These are phyloP conservation scores for Melampsora medusae DNA, from an alignment of 1,284 basidiomycete species.

Conservation along the genomic window DNA sequence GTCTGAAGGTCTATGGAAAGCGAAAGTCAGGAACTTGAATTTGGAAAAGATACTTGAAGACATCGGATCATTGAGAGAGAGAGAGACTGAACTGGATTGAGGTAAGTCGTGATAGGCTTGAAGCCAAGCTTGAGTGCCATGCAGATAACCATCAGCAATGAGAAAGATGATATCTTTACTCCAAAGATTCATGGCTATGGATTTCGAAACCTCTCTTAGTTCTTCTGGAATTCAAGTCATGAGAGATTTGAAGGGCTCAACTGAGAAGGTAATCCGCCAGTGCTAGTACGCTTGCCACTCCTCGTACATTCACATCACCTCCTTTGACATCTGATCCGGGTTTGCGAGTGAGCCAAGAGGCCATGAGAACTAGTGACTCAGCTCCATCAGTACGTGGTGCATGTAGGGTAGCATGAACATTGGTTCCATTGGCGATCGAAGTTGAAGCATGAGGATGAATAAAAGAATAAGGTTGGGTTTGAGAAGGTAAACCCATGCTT, in stretches of 20 bases:
- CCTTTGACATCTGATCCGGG: slow-evolving; percentile 49
- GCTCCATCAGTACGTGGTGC: slow-evolving; percentile 83
- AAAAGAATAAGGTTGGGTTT: slow-evolving; percentile 69
- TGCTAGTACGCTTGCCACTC: slow-evolving; percentile 76
- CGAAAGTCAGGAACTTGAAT: background rate
- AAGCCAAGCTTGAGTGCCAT: slow-evolving; percentile 90
- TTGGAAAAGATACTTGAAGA: background rate
- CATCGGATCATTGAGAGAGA: too few species aligned
- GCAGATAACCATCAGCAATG: slow-evolving; percentile 79
- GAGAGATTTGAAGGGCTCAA: slow-evolving; percentile 54
- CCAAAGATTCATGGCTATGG: slow-evolving; percentile 79
- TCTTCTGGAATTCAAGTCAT: background rate
- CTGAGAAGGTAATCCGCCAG: slow-evolving; percentile 79
- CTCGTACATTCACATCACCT: slow-evolving; percentile 73
- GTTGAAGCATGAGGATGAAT: background rate
- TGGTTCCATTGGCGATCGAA: slow-evolving; percentile 64
- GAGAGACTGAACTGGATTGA: slow-evolving; percentile 64
- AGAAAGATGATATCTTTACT: slow-evolving; percentile 90
- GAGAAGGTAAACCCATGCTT: slow-evolving; percentile 68
- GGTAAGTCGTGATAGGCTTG: slow-evolving; percentile 71
- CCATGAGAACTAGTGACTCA: slow-evolving; percentile 84
- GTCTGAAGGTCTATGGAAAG: slow-evolving; percentile 63
- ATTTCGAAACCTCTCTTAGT: slow-evolving; percentile 10
- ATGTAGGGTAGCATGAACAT: slow-evolving; percentile 75
- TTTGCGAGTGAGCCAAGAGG: slow-evolving; percentile 73